phyloP scores from a whole-genome alignment of 2,329 filamentous ascomycete species.

The Fusarium sp. region DNA sequence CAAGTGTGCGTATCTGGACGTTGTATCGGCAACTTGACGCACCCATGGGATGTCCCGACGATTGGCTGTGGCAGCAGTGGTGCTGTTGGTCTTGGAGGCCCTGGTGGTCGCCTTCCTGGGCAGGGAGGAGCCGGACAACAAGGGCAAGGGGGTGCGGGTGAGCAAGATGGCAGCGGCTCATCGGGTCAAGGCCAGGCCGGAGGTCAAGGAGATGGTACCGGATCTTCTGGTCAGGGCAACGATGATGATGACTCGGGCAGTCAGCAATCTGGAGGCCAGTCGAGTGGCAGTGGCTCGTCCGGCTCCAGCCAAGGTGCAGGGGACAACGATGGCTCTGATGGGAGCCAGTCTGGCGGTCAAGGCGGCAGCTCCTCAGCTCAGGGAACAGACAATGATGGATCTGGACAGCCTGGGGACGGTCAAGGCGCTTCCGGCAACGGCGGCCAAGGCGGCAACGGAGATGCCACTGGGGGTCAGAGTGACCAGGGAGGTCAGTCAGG shows the following conservation, averaged over 20 bases:
- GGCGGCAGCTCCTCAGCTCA: not conserved
- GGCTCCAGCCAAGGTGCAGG: not conserved
- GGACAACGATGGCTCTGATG: not conserved
- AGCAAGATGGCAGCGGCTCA: not conserved
- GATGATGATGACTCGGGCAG: not conserved
- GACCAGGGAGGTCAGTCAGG: not conserved
- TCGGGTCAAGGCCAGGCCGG: not conserved
- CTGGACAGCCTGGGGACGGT: not conserved
- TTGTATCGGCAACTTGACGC: slow-evolving; percentile 18
- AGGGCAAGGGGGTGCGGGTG: not conserved
- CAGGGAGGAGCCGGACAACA: not conserved
- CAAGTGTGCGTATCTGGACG: slow-evolving; percentile 25
- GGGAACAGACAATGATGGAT: not conserved
- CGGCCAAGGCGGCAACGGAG: not conserved
- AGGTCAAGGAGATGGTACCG: not conserved
- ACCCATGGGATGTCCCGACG: not conserved
- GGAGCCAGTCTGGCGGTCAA: not conserved
- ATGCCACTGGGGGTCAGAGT: not conserved
- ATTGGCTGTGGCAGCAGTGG: slow-evolving; percentile 17
- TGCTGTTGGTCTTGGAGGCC: not conserved
- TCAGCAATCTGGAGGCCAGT: not conserved
- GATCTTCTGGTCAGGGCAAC: not conserved
- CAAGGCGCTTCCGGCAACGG: not conserved
- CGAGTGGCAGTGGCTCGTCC: not conserved
- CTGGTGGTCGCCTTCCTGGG: slow-evolving; percentile 22